Evolutionary conservation across 129 eudicot species (phyloP).

Genomic region (Flaveria robusta): DNA sequence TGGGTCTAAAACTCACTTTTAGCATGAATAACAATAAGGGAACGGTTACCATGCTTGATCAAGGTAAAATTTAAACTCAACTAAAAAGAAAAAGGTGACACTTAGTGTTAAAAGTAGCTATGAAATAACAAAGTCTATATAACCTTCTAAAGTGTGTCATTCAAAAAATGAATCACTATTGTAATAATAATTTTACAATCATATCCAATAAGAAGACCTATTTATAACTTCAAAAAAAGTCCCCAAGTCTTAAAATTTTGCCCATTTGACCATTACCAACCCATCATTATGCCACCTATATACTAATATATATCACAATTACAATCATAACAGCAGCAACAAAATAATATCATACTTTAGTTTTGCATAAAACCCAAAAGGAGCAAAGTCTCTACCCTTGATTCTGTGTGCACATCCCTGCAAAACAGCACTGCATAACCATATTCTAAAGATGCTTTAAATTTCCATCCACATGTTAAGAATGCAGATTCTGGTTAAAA

Average conservation of each 20-base stretch:
- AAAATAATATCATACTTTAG: constrained; percentile 1
- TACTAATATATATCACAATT: not conserved
- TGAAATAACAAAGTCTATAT: not conserved
- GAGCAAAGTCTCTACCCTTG: not conserved
- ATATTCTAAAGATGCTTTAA: not conserved
- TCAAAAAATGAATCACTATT: not conserved
- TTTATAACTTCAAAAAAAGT: not conserved
- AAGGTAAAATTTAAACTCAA: not conserved
- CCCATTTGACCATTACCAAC: not conserved
- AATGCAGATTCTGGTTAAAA: constrained; percentile 5
- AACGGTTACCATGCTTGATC: not conserved
- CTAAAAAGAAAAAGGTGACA: not conserved
- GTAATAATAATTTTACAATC: not conserved
- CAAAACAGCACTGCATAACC: constrained; percentile 4
- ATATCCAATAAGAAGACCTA: not conserved
- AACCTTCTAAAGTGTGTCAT: not conserved
- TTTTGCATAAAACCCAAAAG: not conserved
- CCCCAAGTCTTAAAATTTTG: not conserved
- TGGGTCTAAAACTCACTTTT: not conserved
- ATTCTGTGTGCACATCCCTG: not conserved
- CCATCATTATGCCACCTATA: not conserved
- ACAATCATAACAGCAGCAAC: not conserved
- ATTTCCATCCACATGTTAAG: not conserved
- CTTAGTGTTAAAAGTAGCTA: not conserved
- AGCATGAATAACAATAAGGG: not conserved